Evolutionary conservation across 1,284 basidiomycete species (phyloP).

Genomic region (Sporisorium reilianum): DNA sequence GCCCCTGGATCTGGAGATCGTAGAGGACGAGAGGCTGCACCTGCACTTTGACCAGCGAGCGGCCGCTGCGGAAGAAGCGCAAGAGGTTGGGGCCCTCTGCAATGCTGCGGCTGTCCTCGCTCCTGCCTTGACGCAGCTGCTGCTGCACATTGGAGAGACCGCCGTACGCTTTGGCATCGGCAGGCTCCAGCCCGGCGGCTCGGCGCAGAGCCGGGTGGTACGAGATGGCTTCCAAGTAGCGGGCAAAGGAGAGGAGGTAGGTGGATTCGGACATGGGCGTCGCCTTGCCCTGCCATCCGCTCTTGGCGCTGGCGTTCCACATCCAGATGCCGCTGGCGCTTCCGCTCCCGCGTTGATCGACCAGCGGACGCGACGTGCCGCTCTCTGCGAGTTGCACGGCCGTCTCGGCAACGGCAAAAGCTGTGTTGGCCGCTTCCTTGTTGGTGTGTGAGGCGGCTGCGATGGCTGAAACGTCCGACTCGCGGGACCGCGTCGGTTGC

Average conservation of each 20-base stretch:
- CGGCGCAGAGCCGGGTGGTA: slow-evolving; percentile 54
- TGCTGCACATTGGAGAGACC: slow-evolving; percentile 41
- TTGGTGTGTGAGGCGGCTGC: slow-evolving; percentile 50
- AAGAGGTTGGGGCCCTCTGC: slow-evolving; percentile 44
- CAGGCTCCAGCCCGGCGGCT: slow-evolving; percentile 40
- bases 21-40: slow-evolving; percentile 51
- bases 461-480: slow-evolving; percentile 51
- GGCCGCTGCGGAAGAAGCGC: slow-evolving; percentile 54
- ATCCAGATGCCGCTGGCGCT: slow-evolving; percentile 53
- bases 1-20: slow-evolving; percentile 57
- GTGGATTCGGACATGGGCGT: slow-evolving; percentile 56
- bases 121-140: slow-evolving; percentile 41
- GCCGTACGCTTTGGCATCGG: slow-evolving; percentile 32
- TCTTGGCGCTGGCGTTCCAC: slow-evolving; percentile 54
- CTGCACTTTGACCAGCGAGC: slow-evolving; percentile 56
- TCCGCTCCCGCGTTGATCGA: slow-evolving; percentile 30
- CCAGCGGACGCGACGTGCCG: slow-evolving; percentile 25
- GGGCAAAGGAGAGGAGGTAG: slow-evolving; percentile 60
- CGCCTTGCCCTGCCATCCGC: slow-evolving; percentile 48
- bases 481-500: slow-evolving; percentile 26
- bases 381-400: slow-evolving; percentile 52
- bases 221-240: slow-evolving; percentile 59
- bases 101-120: slow-evolving; percentile 43
- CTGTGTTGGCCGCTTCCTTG: slow-evolving; percentile 50
- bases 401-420: slow-evolving; percentile 56